Percentiles rank a stretch among this genome's conserved stretches.
Evolutionary conservation across 2,329 filamentous ascomycete genomes (phyloP).

Genomic region (Hypoxylon sp.): DNA sequence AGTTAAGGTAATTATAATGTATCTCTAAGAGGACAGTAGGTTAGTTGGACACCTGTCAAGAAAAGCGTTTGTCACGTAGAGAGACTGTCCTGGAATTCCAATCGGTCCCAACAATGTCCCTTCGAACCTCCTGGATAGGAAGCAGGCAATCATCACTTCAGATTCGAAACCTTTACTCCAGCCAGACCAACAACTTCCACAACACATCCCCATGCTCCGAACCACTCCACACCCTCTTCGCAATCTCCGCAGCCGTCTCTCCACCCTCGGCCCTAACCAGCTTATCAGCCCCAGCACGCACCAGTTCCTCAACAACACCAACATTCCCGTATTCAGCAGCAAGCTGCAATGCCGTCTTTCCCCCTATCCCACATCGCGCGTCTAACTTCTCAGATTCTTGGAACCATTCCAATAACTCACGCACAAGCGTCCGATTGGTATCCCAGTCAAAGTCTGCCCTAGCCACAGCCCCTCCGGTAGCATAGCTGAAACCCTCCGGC

Average conservation of each 20-base stretch:
- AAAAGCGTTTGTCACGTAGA: too few relatives aligned
- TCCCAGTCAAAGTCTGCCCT: slow-evolving; percentile 6
- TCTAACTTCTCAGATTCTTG: not conserved
- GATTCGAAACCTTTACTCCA: not conserved
- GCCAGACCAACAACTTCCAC: slow-evolving; percentile 3
- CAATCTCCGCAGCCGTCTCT: slow-evolving; percentile 6
- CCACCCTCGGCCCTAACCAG: not conserved
- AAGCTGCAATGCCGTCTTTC: slow-evolving; percentile 5
- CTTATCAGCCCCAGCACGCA: slow-evolving; percentile 1
- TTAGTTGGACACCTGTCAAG: too few relatives aligned
- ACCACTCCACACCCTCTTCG: slow-evolving; percentile 6
- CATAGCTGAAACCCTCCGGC: not conserved
- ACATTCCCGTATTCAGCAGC: slow-evolving; percentile 6
- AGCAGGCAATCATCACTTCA: too few relatives aligned
- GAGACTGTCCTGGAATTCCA: too few relatives aligned
- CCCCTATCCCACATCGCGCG: not conserved
- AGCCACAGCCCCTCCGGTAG: not conserved
- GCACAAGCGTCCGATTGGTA: not conserved
- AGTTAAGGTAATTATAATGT: too few relatives aligned
- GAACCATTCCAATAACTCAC: slow-evolving; percentile 9
- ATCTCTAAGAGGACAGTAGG: too few relatives aligned
- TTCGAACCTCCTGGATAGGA: too few relatives aligned
- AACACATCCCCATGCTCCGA: not conserved
- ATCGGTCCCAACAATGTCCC: too few relatives aligned
- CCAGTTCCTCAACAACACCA: slow-evolving; percentile 12